Evolutionary conservation across 228 moss, liverwort and hornwort genomes (phyloP), one percentile per base, ranked within the genome.

Genomic region (Sphagnum magellanicum): DNA sequence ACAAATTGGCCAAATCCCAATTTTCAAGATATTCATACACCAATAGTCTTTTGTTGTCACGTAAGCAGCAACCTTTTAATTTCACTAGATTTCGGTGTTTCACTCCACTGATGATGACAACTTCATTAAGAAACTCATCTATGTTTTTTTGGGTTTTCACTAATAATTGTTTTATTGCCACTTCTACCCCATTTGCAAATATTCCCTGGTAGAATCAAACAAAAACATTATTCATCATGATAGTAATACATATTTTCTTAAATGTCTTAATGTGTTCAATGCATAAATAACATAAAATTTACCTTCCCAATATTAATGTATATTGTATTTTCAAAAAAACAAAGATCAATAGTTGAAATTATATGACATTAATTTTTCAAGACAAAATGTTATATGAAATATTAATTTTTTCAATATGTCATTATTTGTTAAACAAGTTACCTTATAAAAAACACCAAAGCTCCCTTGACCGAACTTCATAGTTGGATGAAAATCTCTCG

Each of bases 401-500:
- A 32, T 32, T 32, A 32, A 32, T 1, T 1, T 32, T 32, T 32
- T 32, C 32, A 32, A 32, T 32, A 32, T 3, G 32, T 32, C 32
- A 32, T 32, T 32, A 32, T 32, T 32, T 32, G 13, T 4, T 53
- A 49, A 64, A 63, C 4, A 16, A 69, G 63, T 70, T 62, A 90
- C 90, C 88, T 88, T 90, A 68, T 79, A 90, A 65, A 90, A 88
- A 9, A 82, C 88, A 62, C 90, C 90, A 50, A 84, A 90, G n/a
- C 83, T 82, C 48, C 88, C 90, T 68, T 85, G 77, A 16, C 90
- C 90, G 52, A 90, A 79, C 66, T 84, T 90, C 71, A 83, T 71
- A 5, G 74, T 75, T 11, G 76, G 65, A 57, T 85, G 67, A 66
- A 90, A 90, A 71, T 88, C 85, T 67, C 63, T 67, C 17, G 88